Evolutionary conservation across 352 stramenopile genomes (phyloP).

Genomic region (Aphanomyces stellatus): DNA sequence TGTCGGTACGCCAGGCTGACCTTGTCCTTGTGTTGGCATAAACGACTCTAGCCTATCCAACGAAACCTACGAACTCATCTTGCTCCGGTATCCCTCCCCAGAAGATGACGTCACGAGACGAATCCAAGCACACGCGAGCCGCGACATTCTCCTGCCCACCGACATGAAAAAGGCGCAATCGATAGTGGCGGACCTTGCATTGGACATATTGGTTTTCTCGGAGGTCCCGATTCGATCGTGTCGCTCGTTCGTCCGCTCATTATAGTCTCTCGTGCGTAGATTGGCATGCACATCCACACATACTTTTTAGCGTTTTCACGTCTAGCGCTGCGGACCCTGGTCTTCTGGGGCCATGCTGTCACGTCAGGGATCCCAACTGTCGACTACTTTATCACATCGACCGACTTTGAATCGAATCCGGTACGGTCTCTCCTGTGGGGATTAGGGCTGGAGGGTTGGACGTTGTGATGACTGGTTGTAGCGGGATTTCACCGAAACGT

Average conservation of each 20-base stretch:
- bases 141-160: conserved; percentile 17
- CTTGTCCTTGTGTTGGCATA: neutral
- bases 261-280: conserved; percentile 11
- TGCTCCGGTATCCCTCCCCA: conserved; percentile 22
- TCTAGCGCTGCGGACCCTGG: conserved; percentile 32
- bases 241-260: no score
- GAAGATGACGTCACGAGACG: conserved; percentile 22
- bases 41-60: conserved; percentile 1
- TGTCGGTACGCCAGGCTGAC: neutral
- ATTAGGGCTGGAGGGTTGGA: neutral
- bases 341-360: conserved; percentile 58
- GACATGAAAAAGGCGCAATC: conserved; percentile 26
- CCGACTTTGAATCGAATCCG: conserved; percentile 28
- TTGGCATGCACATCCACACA: conserved; percentile 40
- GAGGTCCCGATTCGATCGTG: conserved; percentile 23
- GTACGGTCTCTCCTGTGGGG: neutral
- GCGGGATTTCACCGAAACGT: conserved; percentile 34
- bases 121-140: conserved; percentile 4
- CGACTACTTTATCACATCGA: conserved; percentile 58
- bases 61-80: conserved; percentile 26
- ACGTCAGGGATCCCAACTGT: conserved; percentile 42
- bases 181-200: conserved; percentile 26
- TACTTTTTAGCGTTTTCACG: conserved; percentile 53
- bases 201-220: conserved; percentile 58
- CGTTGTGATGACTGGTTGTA: neutral